A percentile compares a stretch with the other conserved stretches of the same genome.
These are phyloP conservation scores for Backusella psychrophila DNA, from an alignment of 192 early-diverging fungal genomes.

Conservation along the genomic window DNA sequence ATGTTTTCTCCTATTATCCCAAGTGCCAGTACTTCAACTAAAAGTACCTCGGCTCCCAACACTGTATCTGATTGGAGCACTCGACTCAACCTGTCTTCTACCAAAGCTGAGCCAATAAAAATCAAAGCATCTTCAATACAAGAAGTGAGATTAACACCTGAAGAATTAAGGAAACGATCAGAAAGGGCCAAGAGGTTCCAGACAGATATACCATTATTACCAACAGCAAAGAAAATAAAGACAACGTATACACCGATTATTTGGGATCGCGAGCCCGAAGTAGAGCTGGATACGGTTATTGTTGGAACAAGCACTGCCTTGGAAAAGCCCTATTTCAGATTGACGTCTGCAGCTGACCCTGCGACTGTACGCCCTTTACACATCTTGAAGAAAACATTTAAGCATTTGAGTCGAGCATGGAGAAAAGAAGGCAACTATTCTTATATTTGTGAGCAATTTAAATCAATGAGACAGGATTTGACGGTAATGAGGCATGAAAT, in stretches of 20 bases:
- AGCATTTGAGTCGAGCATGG: conserved; percentile 81
- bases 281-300: conserved; percentile 80
- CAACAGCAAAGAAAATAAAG: background rate
- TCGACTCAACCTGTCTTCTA: background rate
- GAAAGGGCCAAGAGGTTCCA: conserved; percentile 15
- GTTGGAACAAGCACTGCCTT: conserved; percentile 82
- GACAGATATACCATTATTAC: background rate
- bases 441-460: conserved; percentile 97
- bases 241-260: background rate
- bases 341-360: conserved; percentile 70
- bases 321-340: conserved; percentile 92
- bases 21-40: background rate
- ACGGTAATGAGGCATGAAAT: conserved; percentile 54
- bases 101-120: background rate
- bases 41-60: background rate
- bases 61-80: background rate
- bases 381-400: conserved; percentile 74
- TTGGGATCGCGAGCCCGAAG: conserved; percentile 53
- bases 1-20: no score
- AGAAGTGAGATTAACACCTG: background rate
- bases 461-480: conserved; percentile 93
- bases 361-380: conserved; percentile 74
- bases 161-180: conserved; percentile 5
- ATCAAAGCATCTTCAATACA: background rate
- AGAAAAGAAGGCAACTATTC: conserved; percentile 83